Evolutionary conservation across 2,329 filamentous ascomycete genomes (phyloP), one percentile per base, ranked within the genome.

Genomic region (Curvularia spicifera): DNA sequence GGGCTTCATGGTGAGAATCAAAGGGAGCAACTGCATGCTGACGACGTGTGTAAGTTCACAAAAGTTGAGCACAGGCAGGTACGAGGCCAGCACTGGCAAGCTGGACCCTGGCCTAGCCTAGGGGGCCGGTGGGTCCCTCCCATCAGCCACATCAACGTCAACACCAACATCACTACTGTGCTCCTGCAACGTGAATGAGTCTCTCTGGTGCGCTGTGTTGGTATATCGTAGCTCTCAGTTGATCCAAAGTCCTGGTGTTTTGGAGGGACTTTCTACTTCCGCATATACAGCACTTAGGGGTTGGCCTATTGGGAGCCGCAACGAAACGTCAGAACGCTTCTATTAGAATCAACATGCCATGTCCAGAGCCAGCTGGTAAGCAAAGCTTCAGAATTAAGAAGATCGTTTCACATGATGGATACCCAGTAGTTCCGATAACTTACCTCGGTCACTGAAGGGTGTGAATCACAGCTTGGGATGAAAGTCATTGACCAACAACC

Each of bases 131-230:
- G 56, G 56, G 52, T 31, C 28, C 8, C 28, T 31, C 28, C 6
- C 28, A 10, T 31, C 28, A 31, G 28, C 28, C 28, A 31, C 28
- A 31, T 10, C 22, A 43, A 43, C 42, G 22, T 44, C 42, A 44
- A 77, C 29, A 65, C 79, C 39, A 73, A 66, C 13, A 78, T 78
- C 52, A 71, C 64, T 0, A 79, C 78, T 8, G 15, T 53, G 7
- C 7, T 18, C 39, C 18, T n/a, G 3, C 8, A n/a, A 20, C n/a
- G 1, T 0, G 4, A 5, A 35, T 20, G 20, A 22, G 8, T 24
- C 2, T 9, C 42, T 26, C 13, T n/a, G 5, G 33, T 13, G 15
- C 13, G 0, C 33, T 37, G 6, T 37, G 15, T 6, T n/a, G 15
- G 8, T 5, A 44, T 7, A 2, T 28, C 3, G 15, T n/a, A 12